Conservation (phyloP, 805 yeast genomes). For the Barnettozyma pratensis region DNA sequence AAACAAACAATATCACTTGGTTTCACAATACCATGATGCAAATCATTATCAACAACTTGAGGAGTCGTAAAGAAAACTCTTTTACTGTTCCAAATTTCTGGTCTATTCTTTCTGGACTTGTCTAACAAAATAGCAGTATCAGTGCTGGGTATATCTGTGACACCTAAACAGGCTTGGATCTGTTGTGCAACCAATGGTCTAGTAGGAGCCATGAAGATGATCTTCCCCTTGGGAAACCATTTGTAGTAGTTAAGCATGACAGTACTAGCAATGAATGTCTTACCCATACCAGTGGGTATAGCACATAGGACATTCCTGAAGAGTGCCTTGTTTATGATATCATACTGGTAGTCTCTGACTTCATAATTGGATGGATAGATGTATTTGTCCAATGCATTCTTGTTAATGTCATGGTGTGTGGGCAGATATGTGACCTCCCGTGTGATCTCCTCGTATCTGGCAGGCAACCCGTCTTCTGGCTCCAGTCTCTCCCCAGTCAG, state of each 20-base stretch:
- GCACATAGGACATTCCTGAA: slow-evolving; percentile 78
- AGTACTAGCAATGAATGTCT: slow-evolving; percentile 92
- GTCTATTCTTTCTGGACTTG: slow-evolving; percentile 53
- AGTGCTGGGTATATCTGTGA: slow-evolving; percentile 74
- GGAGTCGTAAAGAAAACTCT: slow-evolving; percentile 93
- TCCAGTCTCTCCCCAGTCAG: slow-evolving; percentile 26
- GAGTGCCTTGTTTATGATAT: slow-evolving; percentile 69
- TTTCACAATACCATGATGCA: slow-evolving; percentile 65
- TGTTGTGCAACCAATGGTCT: slow-evolving; percentile 95
- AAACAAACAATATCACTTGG: slow-evolving; percentile 72
- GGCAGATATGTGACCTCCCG: slow-evolving; percentile 32
- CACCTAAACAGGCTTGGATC: slow-evolving; percentile 83
- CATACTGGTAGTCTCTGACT: slow-evolving; percentile 82
- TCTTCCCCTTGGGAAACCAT: slow-evolving; percentile 78
- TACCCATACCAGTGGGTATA: slow-evolving; percentile 95
- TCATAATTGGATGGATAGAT: slow-evolving; percentile 84
- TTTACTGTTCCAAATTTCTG: slow-evolving; percentile 69
- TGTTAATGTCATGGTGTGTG: slow-evolving; percentile 47
- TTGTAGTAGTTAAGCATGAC: slow-evolving; percentile 85
- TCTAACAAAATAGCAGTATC: slow-evolving; percentile 78
- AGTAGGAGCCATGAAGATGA: slow-evolving; percentile 96
- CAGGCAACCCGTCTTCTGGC: slow-evolving; percentile 9
- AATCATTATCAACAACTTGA: slow-evolving; percentile 90
- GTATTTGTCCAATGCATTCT: slow-evolving; percentile 38
- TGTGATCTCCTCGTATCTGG: slow-evolving; percentile 33